These are phyloP conservation scores for Sclerotinia glacialis DNA, from an alignment of 2,329 filamentous ascomycete species.

Conservation along the genomic window DNA sequence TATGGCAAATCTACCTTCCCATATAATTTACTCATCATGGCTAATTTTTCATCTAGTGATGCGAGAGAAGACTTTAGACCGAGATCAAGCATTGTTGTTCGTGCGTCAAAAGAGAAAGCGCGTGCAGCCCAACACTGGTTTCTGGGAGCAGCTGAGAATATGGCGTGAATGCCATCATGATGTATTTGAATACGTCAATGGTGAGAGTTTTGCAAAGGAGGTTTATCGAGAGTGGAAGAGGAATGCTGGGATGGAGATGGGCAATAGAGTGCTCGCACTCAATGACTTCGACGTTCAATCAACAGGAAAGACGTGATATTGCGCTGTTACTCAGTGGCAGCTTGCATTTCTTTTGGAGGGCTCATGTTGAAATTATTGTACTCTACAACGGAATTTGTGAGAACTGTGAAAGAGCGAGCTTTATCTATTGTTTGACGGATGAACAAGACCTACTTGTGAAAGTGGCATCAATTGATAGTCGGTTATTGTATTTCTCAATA, in stretches of 20 bases:
- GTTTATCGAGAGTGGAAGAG: conserved; percentile 4
- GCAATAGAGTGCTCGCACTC: background rate
- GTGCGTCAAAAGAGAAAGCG: background rate
- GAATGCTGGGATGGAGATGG: background rate
- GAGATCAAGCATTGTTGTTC: background rate
- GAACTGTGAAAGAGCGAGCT: no score
- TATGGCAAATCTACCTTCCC: background rate
- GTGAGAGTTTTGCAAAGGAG: background rate
- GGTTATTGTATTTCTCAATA: no score
- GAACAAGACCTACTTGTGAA: no score
- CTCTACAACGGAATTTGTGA: no score
- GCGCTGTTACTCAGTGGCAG: background rate
- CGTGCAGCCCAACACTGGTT: background rate
- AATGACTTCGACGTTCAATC: background rate
- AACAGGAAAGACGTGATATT: background rate
- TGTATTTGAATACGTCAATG: background rate
- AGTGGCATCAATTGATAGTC: no score
- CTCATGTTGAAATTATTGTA: no score
- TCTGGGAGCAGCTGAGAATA: background rate
- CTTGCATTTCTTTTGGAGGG: no score
- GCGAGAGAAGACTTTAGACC: background rate
- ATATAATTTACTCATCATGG: no score
- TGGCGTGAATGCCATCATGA: conserved; percentile 9
- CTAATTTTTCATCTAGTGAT: background rate
- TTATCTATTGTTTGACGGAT: no score